A percentile compares a stretch with the other conserved stretches of the same genome.
Evolutionary conservation across 768 basidiomycete species (phyloP).

Genomic region (Xerocomellus amylosporus): DNA sequence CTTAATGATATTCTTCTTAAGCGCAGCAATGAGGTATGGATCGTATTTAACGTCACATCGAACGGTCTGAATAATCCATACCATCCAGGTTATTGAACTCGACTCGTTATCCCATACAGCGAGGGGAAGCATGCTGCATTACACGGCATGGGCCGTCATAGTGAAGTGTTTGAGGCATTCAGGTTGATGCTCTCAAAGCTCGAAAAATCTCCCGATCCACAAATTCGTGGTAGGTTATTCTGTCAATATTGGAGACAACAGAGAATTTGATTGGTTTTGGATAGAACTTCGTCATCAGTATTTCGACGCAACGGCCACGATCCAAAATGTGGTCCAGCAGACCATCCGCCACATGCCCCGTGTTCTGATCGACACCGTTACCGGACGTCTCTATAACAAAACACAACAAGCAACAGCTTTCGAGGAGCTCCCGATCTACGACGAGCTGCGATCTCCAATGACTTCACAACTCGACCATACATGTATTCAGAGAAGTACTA

Average conservation of each 20-base stretch:
- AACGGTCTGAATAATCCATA: neutral
- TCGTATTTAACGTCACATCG: neutral
- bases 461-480: neutral
- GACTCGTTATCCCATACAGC: neutral
- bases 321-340: neutral
- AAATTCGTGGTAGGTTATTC: neutral
- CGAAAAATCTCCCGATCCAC: neutral
- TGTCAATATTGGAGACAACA: neutral
- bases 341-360: neutral
- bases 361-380: constrained; percentile 2
- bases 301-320: neutral
- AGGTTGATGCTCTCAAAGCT: neutral
- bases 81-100: neutral
- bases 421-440: neutral
- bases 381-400: constrained; percentile 1
- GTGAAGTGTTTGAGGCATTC: neutral
- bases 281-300: neutral
- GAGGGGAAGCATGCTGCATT: neutral
- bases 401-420: constrained; percentile 2
- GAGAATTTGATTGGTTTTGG: no score
- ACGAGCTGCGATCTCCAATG: constrained; percentile 2
- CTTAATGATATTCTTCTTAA: neutral
- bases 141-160: neutral
- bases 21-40: neutral
- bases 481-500: neutral